phyloP scores from a whole-genome alignment of 2,329 filamentous ascomycete genomes.

The Pseudogymnoascus sp. region DNA sequence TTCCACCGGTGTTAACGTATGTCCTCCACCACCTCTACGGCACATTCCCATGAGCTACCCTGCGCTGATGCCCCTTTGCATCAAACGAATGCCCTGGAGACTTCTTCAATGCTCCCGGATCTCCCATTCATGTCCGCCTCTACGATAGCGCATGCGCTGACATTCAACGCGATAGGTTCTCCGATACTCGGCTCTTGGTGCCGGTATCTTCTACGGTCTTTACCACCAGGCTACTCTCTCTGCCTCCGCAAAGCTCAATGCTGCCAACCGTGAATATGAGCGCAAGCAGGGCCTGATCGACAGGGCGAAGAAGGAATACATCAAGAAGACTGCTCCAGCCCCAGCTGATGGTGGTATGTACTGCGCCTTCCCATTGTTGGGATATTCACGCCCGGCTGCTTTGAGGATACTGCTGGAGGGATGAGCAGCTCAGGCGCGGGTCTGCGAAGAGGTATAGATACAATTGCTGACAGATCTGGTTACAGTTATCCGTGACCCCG shows the following conservation, averaged over 20 bases:
- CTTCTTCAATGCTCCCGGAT: background rate
- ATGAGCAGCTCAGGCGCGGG: background rate
- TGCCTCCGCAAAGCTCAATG: constrained; percentile 59
- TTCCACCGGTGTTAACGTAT: constrained; percentile 46
- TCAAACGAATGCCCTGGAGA: background rate
- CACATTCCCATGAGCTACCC: background rate
- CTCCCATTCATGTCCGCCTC: background rate
- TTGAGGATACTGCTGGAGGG: background rate
- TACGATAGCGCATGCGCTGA: background rate
- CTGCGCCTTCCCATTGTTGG: background rate
- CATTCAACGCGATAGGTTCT: constrained; percentile 59
- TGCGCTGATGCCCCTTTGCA: background rate
- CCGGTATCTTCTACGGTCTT: constrained; percentile 92
- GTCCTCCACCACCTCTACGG: constrained; percentile 24
- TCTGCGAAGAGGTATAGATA: background rate
- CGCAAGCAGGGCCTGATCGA: constrained; percentile 88
- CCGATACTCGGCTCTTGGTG: constrained; percentile 87
- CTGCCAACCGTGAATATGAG: constrained; percentile 74
- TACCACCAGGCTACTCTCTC: constrained; percentile 82
- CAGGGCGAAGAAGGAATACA: constrained; percentile 85
- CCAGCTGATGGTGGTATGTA: constrained; percentile 22
- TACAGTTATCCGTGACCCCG: constrained; percentile 65
- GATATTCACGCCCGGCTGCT: background rate
- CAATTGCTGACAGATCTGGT: constrained; percentile 6
- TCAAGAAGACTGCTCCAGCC: constrained; percentile 61